These are phyloP conservation scores for Byssoonygena ceratinophila DNA, from an alignment of 2,329 filamentous ascomycete genomes.

Conservation along the genomic window DNA sequence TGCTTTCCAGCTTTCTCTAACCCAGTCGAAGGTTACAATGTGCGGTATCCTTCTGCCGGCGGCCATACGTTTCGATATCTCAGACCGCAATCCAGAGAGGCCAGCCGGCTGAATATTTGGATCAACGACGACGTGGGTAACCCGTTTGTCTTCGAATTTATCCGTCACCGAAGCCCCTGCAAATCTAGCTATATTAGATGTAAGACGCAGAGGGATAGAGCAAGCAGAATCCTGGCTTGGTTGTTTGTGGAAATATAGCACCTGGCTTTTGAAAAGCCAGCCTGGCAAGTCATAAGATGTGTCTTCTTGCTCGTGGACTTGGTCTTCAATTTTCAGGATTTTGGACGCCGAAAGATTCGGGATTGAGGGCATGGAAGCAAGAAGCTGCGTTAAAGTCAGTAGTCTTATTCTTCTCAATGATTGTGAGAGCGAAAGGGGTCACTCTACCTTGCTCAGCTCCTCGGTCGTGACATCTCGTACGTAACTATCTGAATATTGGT, in stretches of 20 bases:
- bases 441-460: constrained; percentile 46
- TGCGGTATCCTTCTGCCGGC: constrained; percentile 49
- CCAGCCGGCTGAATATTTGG: constrained; percentile 40
- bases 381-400: constrained; percentile 22
- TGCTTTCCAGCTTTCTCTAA: constrained; percentile 70
- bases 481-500: constrained; percentile 76
- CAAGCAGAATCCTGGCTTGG: neutral
- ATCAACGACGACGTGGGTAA: constrained; percentile 66
- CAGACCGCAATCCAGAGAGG: constrained; percentile 25
- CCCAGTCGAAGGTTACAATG: constrained; percentile 60
- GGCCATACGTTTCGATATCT: constrained; percentile 20
- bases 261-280: constrained; percentile 42
- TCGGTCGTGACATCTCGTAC: constrained; percentile 54
- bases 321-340: constrained; percentile 40
- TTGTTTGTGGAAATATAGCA: constrained; percentile 32
- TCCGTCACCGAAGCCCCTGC: constrained; percentile 52
- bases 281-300: constrained; percentile 28
- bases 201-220: constrained; percentile 31
- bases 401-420: neutral
- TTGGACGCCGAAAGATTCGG: constrained; percentile 32
- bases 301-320: constrained; percentile 46
- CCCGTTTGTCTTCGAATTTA: constrained; percentile 40
- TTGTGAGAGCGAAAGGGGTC: neutral
- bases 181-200: constrained; percentile 55
- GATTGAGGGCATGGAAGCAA: constrained; percentile 32